Percentiles rank a stretch among this genome's conserved stretches.
Conservation (phyloP, 176 grass and related monocot species). For the Aegilops umbellulata region DNA sequence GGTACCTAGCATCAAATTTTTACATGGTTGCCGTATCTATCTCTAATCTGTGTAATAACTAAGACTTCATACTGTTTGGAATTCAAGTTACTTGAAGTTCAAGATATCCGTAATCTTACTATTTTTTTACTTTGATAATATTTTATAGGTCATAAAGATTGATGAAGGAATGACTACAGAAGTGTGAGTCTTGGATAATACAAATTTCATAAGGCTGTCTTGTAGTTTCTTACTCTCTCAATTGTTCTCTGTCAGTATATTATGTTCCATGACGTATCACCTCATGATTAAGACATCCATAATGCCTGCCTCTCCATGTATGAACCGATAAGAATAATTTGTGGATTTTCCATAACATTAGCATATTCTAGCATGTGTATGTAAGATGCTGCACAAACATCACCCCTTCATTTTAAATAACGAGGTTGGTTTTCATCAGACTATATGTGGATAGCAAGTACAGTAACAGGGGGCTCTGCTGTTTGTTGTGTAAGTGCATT, state of each 20-base stretch:
- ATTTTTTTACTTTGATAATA: conserved; percentile 40
- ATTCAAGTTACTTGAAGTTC: not conserved
- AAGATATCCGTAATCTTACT: conserved; percentile 31
- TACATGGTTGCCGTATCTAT: not conserved
- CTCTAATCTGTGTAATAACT: not conserved
- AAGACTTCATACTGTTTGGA: not conserved
- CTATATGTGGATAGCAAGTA: not conserved
- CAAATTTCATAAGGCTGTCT: conserved; percentile 19
- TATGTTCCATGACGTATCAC: not conserved
- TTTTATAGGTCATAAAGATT: conserved; percentile 90
- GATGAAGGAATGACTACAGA: conserved; percentile 94
- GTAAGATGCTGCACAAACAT: not conserved
- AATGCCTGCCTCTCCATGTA: not conserved
- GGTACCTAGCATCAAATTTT: conserved; percentile 36
- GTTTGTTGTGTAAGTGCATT: not conserved
- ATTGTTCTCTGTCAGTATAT: not conserved
- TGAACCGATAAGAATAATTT: not conserved
- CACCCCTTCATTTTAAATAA: not conserved
- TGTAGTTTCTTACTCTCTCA: conserved; percentile 12
- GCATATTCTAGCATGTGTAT: not conserved
- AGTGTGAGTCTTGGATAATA: conserved; percentile 64
- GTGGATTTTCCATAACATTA: not conserved
- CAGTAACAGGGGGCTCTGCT: not conserved
- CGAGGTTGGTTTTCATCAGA: not conserved
- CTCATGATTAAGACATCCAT: conserved; percentile 4